These are phyloP conservation scores for Tetracentron sinense DNA, from an alignment of 164 flowering plant species.

Conservation along the genomic window DNA sequence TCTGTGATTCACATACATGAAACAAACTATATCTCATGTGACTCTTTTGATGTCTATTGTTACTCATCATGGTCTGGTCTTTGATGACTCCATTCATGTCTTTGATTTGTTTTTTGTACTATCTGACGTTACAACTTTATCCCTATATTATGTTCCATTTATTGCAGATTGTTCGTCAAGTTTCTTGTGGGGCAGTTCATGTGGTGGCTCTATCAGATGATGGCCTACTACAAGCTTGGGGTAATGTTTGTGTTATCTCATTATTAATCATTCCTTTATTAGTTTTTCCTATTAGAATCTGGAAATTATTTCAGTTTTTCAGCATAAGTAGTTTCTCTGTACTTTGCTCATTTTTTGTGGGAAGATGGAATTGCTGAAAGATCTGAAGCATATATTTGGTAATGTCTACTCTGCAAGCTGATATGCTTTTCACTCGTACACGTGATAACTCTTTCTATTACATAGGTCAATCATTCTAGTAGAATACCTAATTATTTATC, in stretches of 20 bases:
- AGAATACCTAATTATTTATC: conserved; percentile 6
- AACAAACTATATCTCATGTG: too few relatives aligned
- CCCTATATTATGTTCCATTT: conserved; percentile 1
- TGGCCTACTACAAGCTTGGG: conserved; percentile 94
- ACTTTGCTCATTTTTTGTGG: background rate
- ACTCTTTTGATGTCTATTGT: too few relatives aligned
- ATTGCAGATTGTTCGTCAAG: conserved; percentile 73
- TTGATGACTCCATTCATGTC: too few relatives aligned
- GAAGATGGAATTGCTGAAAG: background rate
- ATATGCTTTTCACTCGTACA: background rate
- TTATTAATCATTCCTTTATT: conserved; percentile 1
- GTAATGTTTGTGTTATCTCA: conserved; percentile 32
- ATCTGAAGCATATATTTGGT: background rate
- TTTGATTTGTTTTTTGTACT: too few relatives aligned
- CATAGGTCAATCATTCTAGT: background rate
- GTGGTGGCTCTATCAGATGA: conserved; percentile 86
- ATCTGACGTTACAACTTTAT: too few relatives aligned
- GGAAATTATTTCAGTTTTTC: background rate
- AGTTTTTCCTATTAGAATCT: background rate
- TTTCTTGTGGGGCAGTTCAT: conserved; percentile 95
- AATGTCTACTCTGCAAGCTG: background rate
- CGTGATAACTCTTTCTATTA: background rate
- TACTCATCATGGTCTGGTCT: too few relatives aligned
- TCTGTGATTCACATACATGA: too few relatives aligned
- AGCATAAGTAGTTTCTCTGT: background rate